Evolutionary conservation across 805 yeast genomes (phyloP).

Genomic region (Lipomyces kockii): DNA sequence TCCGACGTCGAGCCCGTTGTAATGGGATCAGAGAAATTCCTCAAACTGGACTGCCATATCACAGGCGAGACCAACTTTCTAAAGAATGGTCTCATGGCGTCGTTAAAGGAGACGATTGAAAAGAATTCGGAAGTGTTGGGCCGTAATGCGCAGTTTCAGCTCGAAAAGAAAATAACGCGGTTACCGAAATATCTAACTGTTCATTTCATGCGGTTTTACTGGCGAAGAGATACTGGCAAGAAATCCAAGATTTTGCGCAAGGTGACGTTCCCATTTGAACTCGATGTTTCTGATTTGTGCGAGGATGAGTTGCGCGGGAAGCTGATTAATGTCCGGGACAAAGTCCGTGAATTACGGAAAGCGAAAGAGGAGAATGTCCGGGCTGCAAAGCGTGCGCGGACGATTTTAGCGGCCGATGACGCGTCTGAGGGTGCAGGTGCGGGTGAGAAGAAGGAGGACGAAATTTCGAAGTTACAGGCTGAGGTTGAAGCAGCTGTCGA

Average conservation of each 20-base stretch:
- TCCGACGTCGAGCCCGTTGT: constrained; percentile 54
- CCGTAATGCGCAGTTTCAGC: constrained; percentile 70
- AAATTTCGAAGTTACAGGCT: constrained; percentile 25
- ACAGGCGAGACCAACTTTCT: constrained; percentile 82
- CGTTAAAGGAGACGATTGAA: constrained; percentile 75
- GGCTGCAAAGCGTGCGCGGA: constrained; percentile 65
- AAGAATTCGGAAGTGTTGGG: constrained; percentile 75
- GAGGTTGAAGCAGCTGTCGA: constrained; percentile 46
- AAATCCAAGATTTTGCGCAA: constrained; percentile 93
- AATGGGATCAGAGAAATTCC: constrained; percentile 59
- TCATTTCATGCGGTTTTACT: constrained; percentile 91
- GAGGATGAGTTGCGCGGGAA: constrained; percentile 73
- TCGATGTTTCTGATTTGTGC: constrained; percentile 84
- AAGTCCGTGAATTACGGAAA: constrained; percentile 74
- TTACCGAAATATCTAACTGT: constrained; percentile 87
- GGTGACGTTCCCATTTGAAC: constrained; percentile 91
- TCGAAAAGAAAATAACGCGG: constrained; percentile 63
- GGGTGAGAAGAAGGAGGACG: constrained; percentile 38
- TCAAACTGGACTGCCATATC: constrained; percentile 88
- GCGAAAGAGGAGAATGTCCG: constrained; percentile 72
- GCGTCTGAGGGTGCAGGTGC: constrained; percentile 25
- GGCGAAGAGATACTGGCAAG: constrained; percentile 90
- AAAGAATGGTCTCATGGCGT: constrained; percentile 77
- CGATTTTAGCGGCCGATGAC: constrained; percentile 42
- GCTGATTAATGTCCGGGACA: constrained; percentile 75